Conservation (phyloP, 495 filamentous ascomycete genomes). For the Tricharina praecox region DNA sequence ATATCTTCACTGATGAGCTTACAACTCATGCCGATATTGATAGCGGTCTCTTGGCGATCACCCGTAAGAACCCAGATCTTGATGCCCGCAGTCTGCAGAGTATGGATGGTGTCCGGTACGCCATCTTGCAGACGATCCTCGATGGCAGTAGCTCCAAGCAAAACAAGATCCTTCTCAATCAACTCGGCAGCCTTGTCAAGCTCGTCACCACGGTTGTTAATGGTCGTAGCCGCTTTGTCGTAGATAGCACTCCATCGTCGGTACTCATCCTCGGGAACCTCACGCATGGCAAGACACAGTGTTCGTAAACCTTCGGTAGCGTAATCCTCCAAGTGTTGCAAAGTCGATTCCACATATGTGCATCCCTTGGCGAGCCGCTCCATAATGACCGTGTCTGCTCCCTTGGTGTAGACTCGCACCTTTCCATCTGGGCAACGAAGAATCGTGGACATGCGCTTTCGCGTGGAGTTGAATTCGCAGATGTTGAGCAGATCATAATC, state of each 20-base stretch:
- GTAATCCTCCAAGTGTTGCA: slow-evolving; percentile 94
- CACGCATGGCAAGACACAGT: slow-evolving; percentile 86
- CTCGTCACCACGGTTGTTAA: slow-evolving; percentile 82
- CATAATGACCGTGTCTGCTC: slow-evolving; percentile 91
- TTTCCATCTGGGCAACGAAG: slow-evolving; percentile 94
- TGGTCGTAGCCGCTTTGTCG: slow-evolving; percentile 77
- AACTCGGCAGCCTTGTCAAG: slow-evolving; percentile 94
- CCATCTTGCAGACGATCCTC: slow-evolving; percentile 95
- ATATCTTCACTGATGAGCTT: slow-evolving; percentile 98
- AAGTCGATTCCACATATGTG: slow-evolving; percentile 67
- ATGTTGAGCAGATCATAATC: slow-evolving; percentile 90
- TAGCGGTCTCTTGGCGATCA: slow-evolving; percentile 95
- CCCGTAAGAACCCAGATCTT: slow-evolving; percentile 98
- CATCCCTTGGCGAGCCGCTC: slow-evolving; percentile 65
- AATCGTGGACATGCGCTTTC: slow-evolving; percentile 96
- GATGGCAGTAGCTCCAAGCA: slow-evolving; percentile 92
- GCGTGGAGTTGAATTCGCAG: slow-evolving; percentile 95
- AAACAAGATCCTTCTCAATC: slow-evolving; percentile 77
- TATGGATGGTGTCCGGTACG: slow-evolving; percentile 96
- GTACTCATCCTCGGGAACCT: slow-evolving; percentile 80
- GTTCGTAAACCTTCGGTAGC: slow-evolving; percentile 91
- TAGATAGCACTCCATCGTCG: slow-evolving; percentile 75
- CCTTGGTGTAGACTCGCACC: slow-evolving; percentile 84
- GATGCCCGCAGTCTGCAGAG: slow-evolving; percentile 88
- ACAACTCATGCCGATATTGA: slow-evolving; percentile 99